These are phyloP conservation scores for Paecilomyces fulvus DNA, from an alignment of 2,329 filamentous ascomycete genomes.

Conservation along the genomic window DNA sequence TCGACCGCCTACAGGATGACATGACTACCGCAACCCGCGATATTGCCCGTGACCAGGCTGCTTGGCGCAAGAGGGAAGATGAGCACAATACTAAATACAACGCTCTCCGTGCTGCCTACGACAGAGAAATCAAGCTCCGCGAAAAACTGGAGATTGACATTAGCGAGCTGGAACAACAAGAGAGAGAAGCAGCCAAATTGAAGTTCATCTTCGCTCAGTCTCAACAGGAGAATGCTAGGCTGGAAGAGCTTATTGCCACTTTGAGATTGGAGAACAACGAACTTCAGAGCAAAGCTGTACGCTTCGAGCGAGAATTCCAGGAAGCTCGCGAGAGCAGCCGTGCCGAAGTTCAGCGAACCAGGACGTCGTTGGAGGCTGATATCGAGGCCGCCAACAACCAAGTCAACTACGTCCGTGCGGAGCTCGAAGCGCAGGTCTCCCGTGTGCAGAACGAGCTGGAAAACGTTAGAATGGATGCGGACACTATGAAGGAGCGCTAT, in stretches of 20 bases:
- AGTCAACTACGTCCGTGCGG: constrained; percentile 71
- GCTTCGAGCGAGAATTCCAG: constrained; percentile 72
- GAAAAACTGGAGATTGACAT: constrained; percentile 54
- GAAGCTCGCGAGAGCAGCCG: constrained; percentile 73
- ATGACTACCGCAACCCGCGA: constrained; percentile 72
- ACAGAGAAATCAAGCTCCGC: constrained; percentile 60
- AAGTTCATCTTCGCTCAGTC: constrained; percentile 67
- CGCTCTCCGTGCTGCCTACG: constrained; percentile 47
- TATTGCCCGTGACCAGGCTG: constrained; percentile 72
- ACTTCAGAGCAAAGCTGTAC: constrained; percentile 59
- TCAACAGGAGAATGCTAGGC: constrained; percentile 52
- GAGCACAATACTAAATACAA: constrained; percentile 48
- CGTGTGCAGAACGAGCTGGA: constrained; percentile 69
- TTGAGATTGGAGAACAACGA: constrained; percentile 53
- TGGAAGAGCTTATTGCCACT: constrained; percentile 48
- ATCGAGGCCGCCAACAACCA: constrained; percentile 77
- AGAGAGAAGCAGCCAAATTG: constrained; percentile 68
- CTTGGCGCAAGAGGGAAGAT: constrained; percentile 61
- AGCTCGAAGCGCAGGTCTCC: constrained; percentile 70
- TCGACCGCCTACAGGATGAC: constrained; percentile 77
- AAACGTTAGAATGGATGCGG: constrained; percentile 66
- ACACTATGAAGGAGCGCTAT: constrained; percentile 70
- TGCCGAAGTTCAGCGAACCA: constrained; percentile 71
- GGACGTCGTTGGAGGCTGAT: constrained; percentile 69
- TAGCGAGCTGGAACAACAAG: constrained; percentile 55